Evolutionary conservation across 768 basidiomycete genomes (phyloP), one percentile per base, ranked within the genome.

Genomic region (Boletus sp.): DNA sequence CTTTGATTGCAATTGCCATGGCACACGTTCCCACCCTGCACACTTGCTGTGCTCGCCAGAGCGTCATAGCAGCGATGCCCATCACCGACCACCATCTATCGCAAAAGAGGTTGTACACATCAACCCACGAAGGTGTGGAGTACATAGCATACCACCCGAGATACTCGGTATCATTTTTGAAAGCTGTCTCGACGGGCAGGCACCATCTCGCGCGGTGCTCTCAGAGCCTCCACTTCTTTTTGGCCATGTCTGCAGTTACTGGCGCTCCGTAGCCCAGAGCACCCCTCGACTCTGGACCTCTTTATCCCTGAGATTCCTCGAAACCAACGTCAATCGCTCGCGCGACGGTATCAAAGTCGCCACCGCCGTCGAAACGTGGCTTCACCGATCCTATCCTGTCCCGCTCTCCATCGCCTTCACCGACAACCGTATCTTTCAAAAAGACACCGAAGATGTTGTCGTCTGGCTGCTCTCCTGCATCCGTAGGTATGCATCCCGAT

Each of bases 111-210:
- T 32, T 6, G 27, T 44, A 7, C 37, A 45, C 17, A 19, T 43
- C 30, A 25, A 19, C 15, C 17, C 50, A n/a, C 34, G 21, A 9
- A 33, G 23, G 13, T 32, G 54, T 44, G 42, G 54, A 15, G 35
- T 50, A 7, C 50, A 58, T 21, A 50, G 60, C 13, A 54, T 69
- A 21, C 67, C 66, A 5, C 66, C 67, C 1, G 62, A 83, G 70
- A 70, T 83, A 80, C 59, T 78, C 2, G 57, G 59, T 15, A 57
- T 60, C 25, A 62, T 68, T 7, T 68, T 68, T 34, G 64, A 68
- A 52, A 40, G 42, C 19, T 68, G 58, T 34, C 44, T 66, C 17
- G 49, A 56, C 34, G 44, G 34, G 29, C 37, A 37, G 1, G 35
- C 45, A 15, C 25, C 51, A 17, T 47, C 55, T 38, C 25, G 35